These are phyloP conservation scores for Pisolithus sp. DNA, from an alignment of 768 basidiomycete genomes.

Conservation along the genomic window DNA sequence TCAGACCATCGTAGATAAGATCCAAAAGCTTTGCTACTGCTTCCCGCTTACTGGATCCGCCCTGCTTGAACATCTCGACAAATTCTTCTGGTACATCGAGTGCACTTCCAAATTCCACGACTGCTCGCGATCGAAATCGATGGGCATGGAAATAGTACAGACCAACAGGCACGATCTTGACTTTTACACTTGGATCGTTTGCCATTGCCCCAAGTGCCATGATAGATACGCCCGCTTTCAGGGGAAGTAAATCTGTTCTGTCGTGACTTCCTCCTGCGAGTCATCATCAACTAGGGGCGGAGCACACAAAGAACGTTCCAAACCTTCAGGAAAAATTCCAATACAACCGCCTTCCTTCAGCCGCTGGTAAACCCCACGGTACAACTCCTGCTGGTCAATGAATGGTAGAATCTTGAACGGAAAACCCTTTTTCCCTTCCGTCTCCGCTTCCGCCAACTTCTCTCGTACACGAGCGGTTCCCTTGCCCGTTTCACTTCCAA, in stretches of 20 bases:
- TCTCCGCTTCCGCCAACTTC: constrained; percentile 52
- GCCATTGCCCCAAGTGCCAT: constrained; percentile 99
- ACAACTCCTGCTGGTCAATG: constrained; percentile 94
- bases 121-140: constrained; percentile 92
- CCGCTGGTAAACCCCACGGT: constrained; percentile 83
- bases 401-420: constrained; percentile 80
- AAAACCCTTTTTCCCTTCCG: constrained; percentile 54
- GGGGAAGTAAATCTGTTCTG: constrained; percentile 88
- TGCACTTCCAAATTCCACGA: constrained; percentile 92
- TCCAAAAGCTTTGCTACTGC: constrained; percentile 87
- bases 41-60: constrained; percentile 82
- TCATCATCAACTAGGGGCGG: background rate
- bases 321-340: constrained; percentile 98
- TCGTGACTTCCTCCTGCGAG: constrained; percentile 91
- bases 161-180: constrained; percentile 89
- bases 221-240: constrained; percentile 95
- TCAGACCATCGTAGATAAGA: constrained; percentile 85
- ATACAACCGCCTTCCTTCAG: constrained; percentile 84
- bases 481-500: constrained; percentile 75
- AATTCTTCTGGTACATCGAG: constrained; percentile 87
- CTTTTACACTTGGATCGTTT: constrained; percentile 74
- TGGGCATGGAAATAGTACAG: constrained; percentile 70
- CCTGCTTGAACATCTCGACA: constrained; percentile 86
- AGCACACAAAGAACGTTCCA: constrained; percentile 5
- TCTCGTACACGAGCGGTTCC: constrained; percentile 63